Percentiles rank a stretch among this genome's conserved stretches.
Conservation (phyloP, 768 basidiomycete species). For the Hebeloma cylindrosporum region DNA sequence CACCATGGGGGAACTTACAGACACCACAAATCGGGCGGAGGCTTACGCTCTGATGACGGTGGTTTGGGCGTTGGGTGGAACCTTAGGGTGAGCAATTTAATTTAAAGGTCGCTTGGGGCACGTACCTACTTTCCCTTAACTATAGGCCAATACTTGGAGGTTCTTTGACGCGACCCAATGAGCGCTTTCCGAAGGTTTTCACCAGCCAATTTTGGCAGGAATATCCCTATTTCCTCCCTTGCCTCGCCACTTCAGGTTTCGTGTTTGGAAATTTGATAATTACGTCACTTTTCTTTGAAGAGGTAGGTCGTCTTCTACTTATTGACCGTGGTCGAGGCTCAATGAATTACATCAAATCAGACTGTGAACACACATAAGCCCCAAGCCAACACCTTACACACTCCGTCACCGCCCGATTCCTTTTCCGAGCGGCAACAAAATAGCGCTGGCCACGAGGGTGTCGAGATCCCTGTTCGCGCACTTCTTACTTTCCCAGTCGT, state of each 20-base stretch:
- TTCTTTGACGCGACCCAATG: constrained; percentile 45
- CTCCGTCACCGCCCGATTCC: too few relatives aligned
- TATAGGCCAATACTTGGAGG: constrained; percentile 52
- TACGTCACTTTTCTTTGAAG: neutral
- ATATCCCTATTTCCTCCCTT: constrained; percentile 63
- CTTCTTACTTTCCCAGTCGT: constrained; percentile 49
- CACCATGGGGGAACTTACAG: constrained; percentile 70
- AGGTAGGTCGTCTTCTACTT: constrained; percentile 33
- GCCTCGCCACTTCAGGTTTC: constrained; percentile 51
- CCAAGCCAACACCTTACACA: too few relatives aligned
- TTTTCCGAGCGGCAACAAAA: too few relatives aligned
- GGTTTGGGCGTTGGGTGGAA: constrained; percentile 38
- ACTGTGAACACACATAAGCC: too few relatives aligned
- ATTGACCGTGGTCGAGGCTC: too few relatives aligned
- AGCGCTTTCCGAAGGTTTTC: constrained; percentile 47
- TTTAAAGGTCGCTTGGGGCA: too few relatives aligned
- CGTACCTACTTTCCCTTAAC: neutral
- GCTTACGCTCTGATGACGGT: constrained; percentile 66
- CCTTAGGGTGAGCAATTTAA: constrained; percentile 19
- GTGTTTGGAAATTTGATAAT: constrained; percentile 25
- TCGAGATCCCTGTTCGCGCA: constrained; percentile 41
- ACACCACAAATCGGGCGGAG: constrained; percentile 52
- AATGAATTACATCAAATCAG: too few relatives aligned
- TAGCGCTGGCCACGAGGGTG: too few relatives aligned
- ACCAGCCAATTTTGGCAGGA: constrained; percentile 40